These are phyloP conservation scores for Backusella westeae DNA, from an alignment of 192 early-diverging fungal species.

Conservation along the genomic window DNA sequence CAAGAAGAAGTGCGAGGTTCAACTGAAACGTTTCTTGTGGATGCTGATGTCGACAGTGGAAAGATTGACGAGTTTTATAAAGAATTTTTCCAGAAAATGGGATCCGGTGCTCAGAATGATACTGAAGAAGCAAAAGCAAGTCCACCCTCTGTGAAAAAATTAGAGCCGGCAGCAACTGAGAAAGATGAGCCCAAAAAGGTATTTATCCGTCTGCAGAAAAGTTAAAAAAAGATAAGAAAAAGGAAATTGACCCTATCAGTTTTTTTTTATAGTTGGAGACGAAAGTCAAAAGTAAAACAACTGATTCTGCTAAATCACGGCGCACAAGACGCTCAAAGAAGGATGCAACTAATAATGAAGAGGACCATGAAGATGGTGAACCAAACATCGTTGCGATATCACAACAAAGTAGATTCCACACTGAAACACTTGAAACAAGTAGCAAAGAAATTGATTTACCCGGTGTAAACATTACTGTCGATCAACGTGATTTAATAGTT, in stretches of 20 bases:
- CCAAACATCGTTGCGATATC: constrained; percentile 65
- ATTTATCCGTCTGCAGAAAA: neutral
- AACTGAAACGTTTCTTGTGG: constrained; percentile 48
- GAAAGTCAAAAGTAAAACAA: neutral
- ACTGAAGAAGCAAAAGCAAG: neutral
- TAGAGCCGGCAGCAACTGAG: neutral
- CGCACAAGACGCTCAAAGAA: constrained; percentile 22
- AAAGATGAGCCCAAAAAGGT: constrained; percentile 5
- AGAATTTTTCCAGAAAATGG: constrained; percentile 8
- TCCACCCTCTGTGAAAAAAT: neutral
- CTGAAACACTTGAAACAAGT: constrained; percentile 73
- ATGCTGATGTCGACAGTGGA: constrained; percentile 47
- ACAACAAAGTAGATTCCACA: constrained; percentile 84
- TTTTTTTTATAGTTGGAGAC: neutral
- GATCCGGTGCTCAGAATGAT: neutral
- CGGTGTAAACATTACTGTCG: constrained; percentile 74
- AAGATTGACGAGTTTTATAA: constrained; percentile 41
- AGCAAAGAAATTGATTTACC: constrained; percentile 81
- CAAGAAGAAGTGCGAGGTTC: constrained; percentile 45
- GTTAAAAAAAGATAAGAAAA: neutral
- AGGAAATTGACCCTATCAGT: neutral
- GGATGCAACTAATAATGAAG: constrained; percentile 19
- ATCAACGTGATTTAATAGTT: constrained; percentile 64
- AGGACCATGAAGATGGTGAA: constrained; percentile 25
- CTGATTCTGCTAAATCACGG: constrained; percentile 7